Evolutionary conservation across 805 yeast genomes (phyloP), one percentile per base, ranked within the genome.

Genomic region (Spathaspora gorwiae): DNA sequence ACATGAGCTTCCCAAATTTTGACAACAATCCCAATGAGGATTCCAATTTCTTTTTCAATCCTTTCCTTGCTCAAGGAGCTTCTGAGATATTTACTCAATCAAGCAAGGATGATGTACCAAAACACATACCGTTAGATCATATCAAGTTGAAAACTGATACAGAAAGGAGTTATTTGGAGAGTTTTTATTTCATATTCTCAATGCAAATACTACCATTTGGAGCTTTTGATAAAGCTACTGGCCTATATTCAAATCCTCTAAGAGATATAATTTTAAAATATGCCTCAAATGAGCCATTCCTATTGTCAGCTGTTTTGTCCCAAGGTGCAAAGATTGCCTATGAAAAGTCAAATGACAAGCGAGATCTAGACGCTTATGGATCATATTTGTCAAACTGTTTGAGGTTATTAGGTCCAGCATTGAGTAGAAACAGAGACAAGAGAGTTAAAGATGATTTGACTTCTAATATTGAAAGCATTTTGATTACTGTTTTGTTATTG

Each of bases 301-400:
- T 85, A 15, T 63, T 84, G 42, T 82, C 87, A n/a, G 87, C 89
- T 0, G 75, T 84, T 2, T 59, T 85, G 37, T 85, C 90, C 0
- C 84, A 83, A 46, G 92, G 90, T 12, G 90, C 90, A 0, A 68
- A 80, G 35, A 70, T 78, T 2, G 62, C 76, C 1, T 76, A 71
- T 47, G 66, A 78, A 44, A 68, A 69, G 32, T 65, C 71, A 2
- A 54, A 62, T 12, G 27, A 31, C 13, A 35, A 39, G 15, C 31
- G 40, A 14, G 50, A 49, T 33, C 14, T 37, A 37, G 46, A 45
- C 10, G 81, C 80, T 6, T 83, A 83, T 54, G 79, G 82, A 51
- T 71, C 76, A 11, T 85, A 85, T 54, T 61, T 85, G 32, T 76
- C 85, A 9, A 75, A 75, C 37, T 84, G 89, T 54, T 62, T 84